Base-by-base conservation (phyloP, 148 eudicot species). In the Pharnaceum exiguum region DNA sequence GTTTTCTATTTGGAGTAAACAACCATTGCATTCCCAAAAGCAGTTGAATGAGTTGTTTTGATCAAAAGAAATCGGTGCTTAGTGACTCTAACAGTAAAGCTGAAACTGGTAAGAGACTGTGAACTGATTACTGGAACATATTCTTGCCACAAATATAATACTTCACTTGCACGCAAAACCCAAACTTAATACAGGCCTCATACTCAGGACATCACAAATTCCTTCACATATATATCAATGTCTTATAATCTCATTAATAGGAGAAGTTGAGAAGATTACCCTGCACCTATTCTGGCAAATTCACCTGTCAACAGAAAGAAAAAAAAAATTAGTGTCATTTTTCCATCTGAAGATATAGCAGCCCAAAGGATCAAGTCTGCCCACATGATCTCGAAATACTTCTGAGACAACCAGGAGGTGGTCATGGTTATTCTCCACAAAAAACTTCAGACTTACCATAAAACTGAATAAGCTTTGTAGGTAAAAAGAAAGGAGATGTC, bases 251-350 rank as follows among this genome's bases (percentile, higher is more conserved):
- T 11, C 28, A 3, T 44, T 7, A 17, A n/a, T 16, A 25, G 5
- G 17, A 50, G 5, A 29, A 10, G 35, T 17, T 38, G 28, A 13
- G 70, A 65, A 60, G 55, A 58, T 59, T 87, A 91, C 98, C 98
- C 98, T 67, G 98, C 98, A 63, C 98, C 98, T 48, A 87, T 74
- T 11, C 96, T 96, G 45, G 98, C 94, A 46, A 85, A 62, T 71
- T 91, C 98, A 60, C 97, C 97, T 90, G 81, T 69, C 57, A 59
- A 39, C 33, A 66, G 19, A 36, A 22, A 60, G 18, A 16, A 37
- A 32, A 60, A n/a, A 16, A 37, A 32, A 15, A 45, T n/a, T 29
- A 52, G 23, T 46, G 35, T 62, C 23, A 71, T 3, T 5, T 18
- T 58, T 27, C 31, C 30, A 28, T 38, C 16, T 19, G 2, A 31